A percentile compares a stretch with the other conserved stretches of the same genome.
Conservation (phyloP, 192 early-diverging fungal species). For the Lunasporangiospora selenospora region DNA sequence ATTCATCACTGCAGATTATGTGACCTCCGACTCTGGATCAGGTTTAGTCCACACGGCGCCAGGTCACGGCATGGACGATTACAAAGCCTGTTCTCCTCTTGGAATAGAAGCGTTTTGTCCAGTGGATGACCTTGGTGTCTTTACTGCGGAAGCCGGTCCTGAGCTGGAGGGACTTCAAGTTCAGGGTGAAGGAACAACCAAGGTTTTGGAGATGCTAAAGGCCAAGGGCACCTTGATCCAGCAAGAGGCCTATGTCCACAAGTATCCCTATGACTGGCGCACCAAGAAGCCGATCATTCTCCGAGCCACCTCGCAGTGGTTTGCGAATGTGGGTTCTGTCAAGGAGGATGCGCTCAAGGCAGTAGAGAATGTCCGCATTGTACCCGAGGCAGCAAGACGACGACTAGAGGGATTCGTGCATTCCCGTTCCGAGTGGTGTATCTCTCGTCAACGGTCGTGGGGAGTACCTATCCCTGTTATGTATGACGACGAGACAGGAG, state of each 20-base stretch:
- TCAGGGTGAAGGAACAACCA: constrained; percentile 59
- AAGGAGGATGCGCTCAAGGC: constrained; percentile 59
- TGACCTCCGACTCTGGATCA: constrained; percentile 72
- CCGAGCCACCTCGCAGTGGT: constrained; percentile 85
- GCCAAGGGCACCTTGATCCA: constrained; percentile 49
- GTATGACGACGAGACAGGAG: constrained; percentile 65
- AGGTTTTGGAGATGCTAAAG: constrained; percentile 60
- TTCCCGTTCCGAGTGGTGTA: constrained; percentile 82
- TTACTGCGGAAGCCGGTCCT: constrained; percentile 67
- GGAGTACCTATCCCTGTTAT: constrained; percentile 84
- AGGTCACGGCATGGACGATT: constrained; percentile 84
- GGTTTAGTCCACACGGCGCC: constrained; percentile 83
- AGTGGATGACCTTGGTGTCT: constrained; percentile 69
- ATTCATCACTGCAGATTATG: constrained; percentile 71
- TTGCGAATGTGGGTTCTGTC: constrained; percentile 71
- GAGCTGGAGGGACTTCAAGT: constrained; percentile 66
- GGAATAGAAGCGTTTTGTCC: constrained; percentile 71
- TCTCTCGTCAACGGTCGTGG: constrained; percentile 84
- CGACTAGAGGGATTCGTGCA: constrained; percentile 70
- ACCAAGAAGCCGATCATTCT: constrained; percentile 81
- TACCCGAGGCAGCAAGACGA: constrained; percentile 59
- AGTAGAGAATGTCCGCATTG: constrained; percentile 59
- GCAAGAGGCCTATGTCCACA: constrained; percentile 65
- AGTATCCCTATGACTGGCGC: constrained; percentile 87
- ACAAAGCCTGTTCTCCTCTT: constrained; percentile 60